A percentile compares a stretch with the other conserved stretches of the same genome.
phyloP scores from a whole-genome alignment of 331 rosid species.

The Arachis monticola region DNA sequence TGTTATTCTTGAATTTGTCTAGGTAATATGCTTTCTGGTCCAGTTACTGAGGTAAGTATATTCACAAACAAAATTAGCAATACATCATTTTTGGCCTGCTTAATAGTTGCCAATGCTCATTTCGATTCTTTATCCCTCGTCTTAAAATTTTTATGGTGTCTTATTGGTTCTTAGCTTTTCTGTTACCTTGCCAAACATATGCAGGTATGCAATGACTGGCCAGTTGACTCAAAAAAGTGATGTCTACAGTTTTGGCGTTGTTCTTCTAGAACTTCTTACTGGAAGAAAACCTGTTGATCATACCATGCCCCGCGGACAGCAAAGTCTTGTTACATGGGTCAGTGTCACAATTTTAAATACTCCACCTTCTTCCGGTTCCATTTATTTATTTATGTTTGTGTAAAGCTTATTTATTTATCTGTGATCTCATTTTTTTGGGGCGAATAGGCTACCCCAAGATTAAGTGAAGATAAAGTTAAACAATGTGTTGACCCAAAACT shows the following conservation, averaged over 20 bases:
- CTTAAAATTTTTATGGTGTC: conserved; percentile 15
- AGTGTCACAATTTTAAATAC: conserved; percentile 45
- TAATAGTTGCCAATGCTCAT: conserved; percentile 12
- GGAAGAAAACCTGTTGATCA: conserved; percentile 99
- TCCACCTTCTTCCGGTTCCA: conserved; percentile 10
- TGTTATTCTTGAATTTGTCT: conserved; percentile 8
- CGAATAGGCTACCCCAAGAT: conserved; percentile 88
- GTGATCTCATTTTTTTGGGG: neutral
- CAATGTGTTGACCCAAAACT: conserved; percentile 98
- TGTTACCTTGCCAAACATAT: conserved; percentile 31
- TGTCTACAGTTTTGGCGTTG: conserved; percentile 97
- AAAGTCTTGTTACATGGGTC: conserved; percentile 99
- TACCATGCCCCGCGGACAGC: conserved; percentile 99
- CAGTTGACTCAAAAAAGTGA: conserved; percentile 98
- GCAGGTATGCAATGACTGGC: conserved; percentile 99
- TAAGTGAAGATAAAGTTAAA: conserved; percentile 97
- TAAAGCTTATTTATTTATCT: neutral
- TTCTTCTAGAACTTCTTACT: conserved; percentile 97
- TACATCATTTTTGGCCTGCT: conserved; percentile 11
- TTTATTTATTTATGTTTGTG: neutral
- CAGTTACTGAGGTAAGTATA: conserved; percentile 1
- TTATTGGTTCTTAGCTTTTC: conserved; percentile 18
- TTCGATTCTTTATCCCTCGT: conserved; percentile 4
- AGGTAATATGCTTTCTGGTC: conserved; percentile 24
- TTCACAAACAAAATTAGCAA: neutral